Percentiles rank a stretch among this genome's conserved stretches.
These are phyloP conservation scores for Tylopilus intermedius DNA, from an alignment of 768 basidiomycete genomes.

Conservation along the genomic window DNA sequence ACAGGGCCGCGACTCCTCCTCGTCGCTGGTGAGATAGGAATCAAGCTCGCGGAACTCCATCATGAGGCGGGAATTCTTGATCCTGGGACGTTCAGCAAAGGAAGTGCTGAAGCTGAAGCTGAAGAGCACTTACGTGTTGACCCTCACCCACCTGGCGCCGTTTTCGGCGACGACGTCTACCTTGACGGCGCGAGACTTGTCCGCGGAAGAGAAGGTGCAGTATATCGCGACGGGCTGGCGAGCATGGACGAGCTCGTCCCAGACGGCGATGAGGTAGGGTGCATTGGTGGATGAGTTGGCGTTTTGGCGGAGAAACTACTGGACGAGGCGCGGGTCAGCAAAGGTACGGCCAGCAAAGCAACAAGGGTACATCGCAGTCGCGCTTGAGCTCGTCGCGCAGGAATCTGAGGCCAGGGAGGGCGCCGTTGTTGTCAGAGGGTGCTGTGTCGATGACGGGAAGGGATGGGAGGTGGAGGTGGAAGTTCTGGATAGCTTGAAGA, in stretches of 20 bases:
- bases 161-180: conserved; percentile 78
- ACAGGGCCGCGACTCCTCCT: conserved; percentile 36
- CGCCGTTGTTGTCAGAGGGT: conserved; percentile 5
- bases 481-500: conserved; percentile 20
- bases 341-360: not conserved
- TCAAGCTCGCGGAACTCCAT: conserved; percentile 84
- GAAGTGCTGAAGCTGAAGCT: not conserved
- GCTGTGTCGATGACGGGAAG: conserved; percentile 33
- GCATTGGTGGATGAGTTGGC: conserved; percentile 58
- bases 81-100: conserved; percentile 38
- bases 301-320: conserved; percentile 42
- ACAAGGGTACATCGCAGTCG: conserved; percentile 36
- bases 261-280: conserved; percentile 75
- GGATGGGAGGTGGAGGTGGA: conserved; percentile 14
- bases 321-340: conserved; percentile 14
- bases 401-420: conserved; percentile 37
- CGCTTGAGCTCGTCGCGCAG: conserved; percentile 39
- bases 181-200: conserved; percentile 40
- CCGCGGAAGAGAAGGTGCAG: conserved; percentile 39
- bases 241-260: conserved; percentile 69
- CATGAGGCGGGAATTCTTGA: conserved; percentile 70
- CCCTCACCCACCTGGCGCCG: conserved; percentile 74
- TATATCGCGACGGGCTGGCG: conserved; percentile 57
- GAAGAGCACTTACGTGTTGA: conserved; percentile 69
- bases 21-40: conserved; percentile 60